Percentiles rank a stretch among this genome's conserved stretches.
phyloP scores from a whole-genome alignment of 2,329 filamentous ascomycete genomes.

The Penicillium palitans region DNA sequence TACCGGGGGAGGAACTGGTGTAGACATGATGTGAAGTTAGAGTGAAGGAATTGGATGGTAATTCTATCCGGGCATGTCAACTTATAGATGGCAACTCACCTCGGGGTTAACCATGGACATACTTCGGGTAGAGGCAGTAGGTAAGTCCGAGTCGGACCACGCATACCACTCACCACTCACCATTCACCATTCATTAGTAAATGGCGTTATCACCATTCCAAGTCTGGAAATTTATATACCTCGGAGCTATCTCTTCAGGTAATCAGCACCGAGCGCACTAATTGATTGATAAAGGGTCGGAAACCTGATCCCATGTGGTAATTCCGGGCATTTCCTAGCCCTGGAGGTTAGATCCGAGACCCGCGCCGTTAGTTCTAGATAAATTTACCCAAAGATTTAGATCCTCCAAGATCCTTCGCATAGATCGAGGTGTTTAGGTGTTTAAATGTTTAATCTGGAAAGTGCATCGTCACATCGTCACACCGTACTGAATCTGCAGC shows the following conservation, averaged over 20 bases:
- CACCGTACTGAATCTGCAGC: constrained; percentile 11
- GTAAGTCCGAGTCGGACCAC: not conserved
- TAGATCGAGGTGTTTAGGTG: not conserved
- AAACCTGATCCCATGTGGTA: not conserved
- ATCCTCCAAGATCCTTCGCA: not conserved
- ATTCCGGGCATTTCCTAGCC: not conserved
- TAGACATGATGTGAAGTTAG: constrained; percentile 10
- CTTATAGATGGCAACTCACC: not conserved
- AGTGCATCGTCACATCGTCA: constrained; percentile 5
- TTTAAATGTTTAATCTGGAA: not conserved
- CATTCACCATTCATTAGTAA: not conserved
- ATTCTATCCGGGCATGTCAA: not conserved
- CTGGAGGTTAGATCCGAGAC: not conserved
- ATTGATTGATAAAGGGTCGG: not conserved
- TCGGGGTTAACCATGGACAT: constrained; percentile 12
- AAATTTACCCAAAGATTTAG: not conserved
- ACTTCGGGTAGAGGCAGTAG: not conserved
- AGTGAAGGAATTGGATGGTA: not conserved
- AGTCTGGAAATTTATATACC: not conserved
- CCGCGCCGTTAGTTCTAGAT: not conserved
- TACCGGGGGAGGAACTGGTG: not conserved
- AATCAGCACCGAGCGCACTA: constrained; percentile 12
- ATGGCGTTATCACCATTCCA: not conserved
- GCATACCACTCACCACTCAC: not conserved
- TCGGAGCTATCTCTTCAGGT: constrained; percentile 11